phyloP scores from a whole-genome alignment of 2,329 filamentous ascomycete genomes.

The Fusarium irregulare region DNA sequence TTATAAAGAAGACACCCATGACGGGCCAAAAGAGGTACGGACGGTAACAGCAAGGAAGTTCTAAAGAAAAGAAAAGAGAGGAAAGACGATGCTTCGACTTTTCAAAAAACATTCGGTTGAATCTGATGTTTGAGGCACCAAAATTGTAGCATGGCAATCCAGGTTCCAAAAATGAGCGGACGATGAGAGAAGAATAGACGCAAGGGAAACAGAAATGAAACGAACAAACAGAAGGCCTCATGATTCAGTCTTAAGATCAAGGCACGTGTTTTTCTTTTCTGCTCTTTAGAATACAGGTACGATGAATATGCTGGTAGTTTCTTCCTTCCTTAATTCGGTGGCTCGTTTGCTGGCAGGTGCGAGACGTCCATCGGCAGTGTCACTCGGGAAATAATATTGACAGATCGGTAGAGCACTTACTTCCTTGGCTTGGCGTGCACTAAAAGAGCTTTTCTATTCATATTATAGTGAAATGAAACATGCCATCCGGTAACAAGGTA shows the following conservation, averaged over 20 bases:
- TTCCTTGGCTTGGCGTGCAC: not conserved
- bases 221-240: not conserved
- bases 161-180: constrained; percentile 33
- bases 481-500: not conserved
- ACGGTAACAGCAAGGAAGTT: constrained; percentile 2
- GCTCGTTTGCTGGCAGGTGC: constrained; percentile 20
- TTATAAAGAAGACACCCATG: constrained; percentile 67
- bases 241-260: not conserved
- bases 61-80: not conserved
- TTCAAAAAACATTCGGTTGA: constrained; percentile 20
- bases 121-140: constrained; percentile 24
- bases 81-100: constrained; percentile 14
- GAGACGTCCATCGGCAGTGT: constrained; percentile 4
- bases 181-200: constrained; percentile 11
- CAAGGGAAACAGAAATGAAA: not conserved
- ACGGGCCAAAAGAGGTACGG: constrained; percentile 14
- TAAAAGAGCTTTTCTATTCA: not conserved
- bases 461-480: not conserved
- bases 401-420: not conserved
- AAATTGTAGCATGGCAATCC: constrained; percentile 35
- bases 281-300: not conserved
- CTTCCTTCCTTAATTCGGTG: constrained; percentile 5
- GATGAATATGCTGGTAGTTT: not conserved
- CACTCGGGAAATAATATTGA: constrained; percentile 1
- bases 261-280: constrained; percentile 5